These are phyloP conservation scores for Esteya vermicola DNA, from an alignment of 2,329 filamentous ascomycete genomes.

Conservation along the genomic window DNA sequence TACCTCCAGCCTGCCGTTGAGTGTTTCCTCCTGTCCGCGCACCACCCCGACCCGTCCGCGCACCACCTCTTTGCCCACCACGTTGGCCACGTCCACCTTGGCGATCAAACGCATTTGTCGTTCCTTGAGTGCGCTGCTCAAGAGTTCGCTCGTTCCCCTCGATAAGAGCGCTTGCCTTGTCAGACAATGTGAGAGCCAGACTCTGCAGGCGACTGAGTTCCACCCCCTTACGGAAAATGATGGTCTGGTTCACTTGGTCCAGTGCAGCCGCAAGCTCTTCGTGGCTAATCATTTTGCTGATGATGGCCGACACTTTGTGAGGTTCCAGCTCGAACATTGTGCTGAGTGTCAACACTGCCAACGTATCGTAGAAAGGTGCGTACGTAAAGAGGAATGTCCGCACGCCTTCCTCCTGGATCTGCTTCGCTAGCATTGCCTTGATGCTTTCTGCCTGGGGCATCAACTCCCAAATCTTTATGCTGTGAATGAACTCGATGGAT, in stretches of 20 bases:
- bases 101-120: slow-evolving; percentile 86
- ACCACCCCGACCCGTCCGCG: slow-evolving; percentile 47
- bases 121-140: slow-evolving; percentile 93
- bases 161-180: slow-evolving; percentile 92
- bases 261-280: slow-evolving; percentile 92
- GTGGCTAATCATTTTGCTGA: slow-evolving; percentile 99
- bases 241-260: slow-evolving; percentile 91
- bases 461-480: slow-evolving; percentile 99
- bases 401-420: slow-evolving; percentile 97
- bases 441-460: slow-evolving; percentile 88
- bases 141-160: slow-evolving; percentile 95
- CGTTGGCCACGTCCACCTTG: slow-evolving; percentile 68
- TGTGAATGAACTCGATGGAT: slow-evolving; percentile 82
- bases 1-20: slow-evolving; percentile 56
- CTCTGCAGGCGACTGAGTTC: slow-evolving; percentile 94
- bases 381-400: slow-evolving; percentile 99
- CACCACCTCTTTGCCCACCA: slow-evolving; percentile 50
- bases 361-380: slow-evolving; percentile 96
- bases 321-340: slow-evolving; percentile 90
- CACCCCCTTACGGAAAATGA: slow-evolving; percentile 99
- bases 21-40: slow-evolving; percentile 41
- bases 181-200: slow-evolving; percentile 80
- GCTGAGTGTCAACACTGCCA: slow-evolving; percentile 72
- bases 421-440: slow-evolving; percentile 92
- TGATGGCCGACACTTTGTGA: slow-evolving; percentile 83